Evolutionary conservation across 805 yeast genomes (phyloP).

Genomic region (Monosporozyma servazzii): DNA sequence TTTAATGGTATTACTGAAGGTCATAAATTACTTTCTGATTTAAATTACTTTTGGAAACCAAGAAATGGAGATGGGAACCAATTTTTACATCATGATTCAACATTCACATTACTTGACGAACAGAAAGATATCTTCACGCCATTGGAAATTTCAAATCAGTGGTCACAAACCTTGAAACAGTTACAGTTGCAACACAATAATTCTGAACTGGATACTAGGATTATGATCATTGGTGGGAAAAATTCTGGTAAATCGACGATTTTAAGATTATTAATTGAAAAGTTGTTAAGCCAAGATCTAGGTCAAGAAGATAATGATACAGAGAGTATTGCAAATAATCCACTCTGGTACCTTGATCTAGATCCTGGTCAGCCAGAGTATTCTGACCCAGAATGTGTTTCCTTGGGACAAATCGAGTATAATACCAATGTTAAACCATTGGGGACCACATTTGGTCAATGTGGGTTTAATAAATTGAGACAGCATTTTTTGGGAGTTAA

Average conservation of each 20-base stretch:
- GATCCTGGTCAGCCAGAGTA: constrained; percentile 89
- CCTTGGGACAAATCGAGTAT: constrained; percentile 35
- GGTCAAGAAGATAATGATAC: neutral
- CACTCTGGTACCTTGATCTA: constrained; percentile 52
- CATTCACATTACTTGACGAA: constrained; percentile 12
- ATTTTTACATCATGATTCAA: constrained; percentile 4
- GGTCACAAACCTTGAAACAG: constrained; percentile 18
- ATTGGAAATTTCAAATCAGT: constrained; percentile 13
- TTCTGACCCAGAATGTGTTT: constrained; percentile 61
- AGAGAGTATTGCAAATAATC: constrained; percentile 6
- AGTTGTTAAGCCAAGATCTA: constrained; percentile 20
- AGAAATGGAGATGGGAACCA: neutral
- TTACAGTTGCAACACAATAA: constrained; percentile 18
- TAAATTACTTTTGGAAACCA: constrained; percentile 18
- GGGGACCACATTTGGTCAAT: constrained; percentile 22
- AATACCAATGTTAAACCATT: constrained; percentile 6
- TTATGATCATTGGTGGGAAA: constrained; percentile 41
- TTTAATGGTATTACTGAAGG: constrained; percentile 12
- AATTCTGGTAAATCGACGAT: constrained; percentile 80
- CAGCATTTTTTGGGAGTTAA: constrained; percentile 50
- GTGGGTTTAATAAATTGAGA: constrained; percentile 8
- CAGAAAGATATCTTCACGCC: constrained; percentile 8
- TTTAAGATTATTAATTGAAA: constrained; percentile 44
- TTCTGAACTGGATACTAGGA: constrained; percentile 21
- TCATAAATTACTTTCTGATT: constrained; percentile 13